Conservation (phyloP, 495 filamentous ascomycete genomes). For the Aspergillus ellipticus region DNA sequence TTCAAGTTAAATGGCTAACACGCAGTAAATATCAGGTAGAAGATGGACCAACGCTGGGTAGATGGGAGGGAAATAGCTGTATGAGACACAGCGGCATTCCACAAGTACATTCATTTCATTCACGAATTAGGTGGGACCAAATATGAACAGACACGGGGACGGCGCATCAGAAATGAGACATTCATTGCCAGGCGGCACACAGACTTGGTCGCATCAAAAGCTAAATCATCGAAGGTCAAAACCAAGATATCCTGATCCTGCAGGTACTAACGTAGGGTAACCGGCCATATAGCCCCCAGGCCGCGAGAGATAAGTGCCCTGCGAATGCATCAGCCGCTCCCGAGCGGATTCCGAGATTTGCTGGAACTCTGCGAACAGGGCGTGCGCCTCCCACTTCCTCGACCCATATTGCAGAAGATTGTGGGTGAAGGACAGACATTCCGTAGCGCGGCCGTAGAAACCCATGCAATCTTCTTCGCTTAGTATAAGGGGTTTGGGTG, state of each 20-base stretch:
- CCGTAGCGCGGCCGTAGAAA: constrained; percentile 32
- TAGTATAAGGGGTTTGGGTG: constrained; percentile 35
- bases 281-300: constrained; percentile 12
- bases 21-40: no score
- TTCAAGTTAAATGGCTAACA: no score
- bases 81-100: no score
- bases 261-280: constrained; percentile 6
- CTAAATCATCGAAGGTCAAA: constrained; percentile 8
- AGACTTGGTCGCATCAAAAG: neutral
- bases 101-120: no score
- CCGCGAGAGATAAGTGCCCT: constrained; percentile 12
- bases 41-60: no score
- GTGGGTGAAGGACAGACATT: constrained; percentile 31
- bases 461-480: constrained; percentile 34
- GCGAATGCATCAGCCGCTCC: constrained; percentile 11
- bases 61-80: no score
- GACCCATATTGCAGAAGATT: constrained; percentile 32
- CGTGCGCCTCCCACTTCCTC: constrained; percentile 33
- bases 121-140: no score
- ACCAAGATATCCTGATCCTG: constrained; percentile 12
- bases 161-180: no score
- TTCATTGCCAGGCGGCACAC: no score
- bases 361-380: constrained; percentile 32
- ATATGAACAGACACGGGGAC: no score
- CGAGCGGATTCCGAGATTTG: constrained; percentile 13